These are phyloP conservation scores for Mycena sp. DNA, from an alignment of 1,284 basidiomycete species.

Conservation along the genomic window DNA sequence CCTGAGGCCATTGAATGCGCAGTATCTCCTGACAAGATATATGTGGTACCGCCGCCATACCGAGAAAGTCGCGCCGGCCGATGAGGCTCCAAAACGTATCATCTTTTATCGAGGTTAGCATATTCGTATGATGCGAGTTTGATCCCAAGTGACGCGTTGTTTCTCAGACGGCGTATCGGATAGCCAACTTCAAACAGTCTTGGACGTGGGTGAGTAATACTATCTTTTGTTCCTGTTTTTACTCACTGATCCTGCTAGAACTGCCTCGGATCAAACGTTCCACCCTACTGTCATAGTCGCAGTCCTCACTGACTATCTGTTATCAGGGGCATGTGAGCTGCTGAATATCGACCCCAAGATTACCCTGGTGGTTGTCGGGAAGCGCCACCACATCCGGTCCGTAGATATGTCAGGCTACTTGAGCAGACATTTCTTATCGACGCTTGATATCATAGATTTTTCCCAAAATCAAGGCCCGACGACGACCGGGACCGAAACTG, in stretches of 20 bases:
- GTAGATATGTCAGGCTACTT: not conserved
- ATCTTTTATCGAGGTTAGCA: conserved; percentile 57
- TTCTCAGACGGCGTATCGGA: conserved; percentile 68
- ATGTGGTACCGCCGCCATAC: conserved; percentile 37
- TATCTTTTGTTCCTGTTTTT: not conserved
- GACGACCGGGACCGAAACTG: conserved; percentile 59
- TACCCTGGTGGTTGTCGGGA: conserved; percentile 68
- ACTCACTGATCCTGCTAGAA: conserved; percentile 42
- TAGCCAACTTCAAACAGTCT: conserved; percentile 64
- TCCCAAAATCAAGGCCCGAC: not conserved
- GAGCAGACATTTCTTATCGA: not conserved
- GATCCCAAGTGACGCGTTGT: no score
- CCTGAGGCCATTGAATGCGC: not conserved
- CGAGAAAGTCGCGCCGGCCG: conserved; percentile 47
- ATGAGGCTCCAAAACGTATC: conserved; percentile 54
- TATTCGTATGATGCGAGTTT: not conserved
- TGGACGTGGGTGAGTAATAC: conserved; percentile 40
- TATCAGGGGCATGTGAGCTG: conserved; percentile 48
- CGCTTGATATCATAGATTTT: conserved; percentile 3
- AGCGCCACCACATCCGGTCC: conserved; percentile 52
- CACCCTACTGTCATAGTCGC: not conserved
- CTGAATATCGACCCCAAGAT: conserved; percentile 58
- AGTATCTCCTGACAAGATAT: conserved; percentile 52
- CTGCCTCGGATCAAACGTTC: conserved; percentile 54
- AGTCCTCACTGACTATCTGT: not conserved